Evolutionary conservation across 1,139 yeast genomes (phyloP).

Genomic region (Ogataea hybrid): DNA sequence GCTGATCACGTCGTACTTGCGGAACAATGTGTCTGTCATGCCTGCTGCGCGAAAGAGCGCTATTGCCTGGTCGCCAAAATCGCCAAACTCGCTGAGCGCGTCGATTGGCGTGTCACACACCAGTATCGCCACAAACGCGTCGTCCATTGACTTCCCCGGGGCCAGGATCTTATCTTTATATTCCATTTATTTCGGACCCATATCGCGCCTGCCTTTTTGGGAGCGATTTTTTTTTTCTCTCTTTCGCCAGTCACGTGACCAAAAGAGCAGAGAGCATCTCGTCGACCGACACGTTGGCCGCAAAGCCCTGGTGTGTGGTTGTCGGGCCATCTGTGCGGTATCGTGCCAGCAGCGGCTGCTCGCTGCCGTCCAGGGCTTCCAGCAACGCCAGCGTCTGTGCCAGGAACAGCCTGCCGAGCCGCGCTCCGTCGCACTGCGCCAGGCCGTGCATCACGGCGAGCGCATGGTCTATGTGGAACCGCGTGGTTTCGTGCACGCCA

Average conservation of each 20-base stretch:
- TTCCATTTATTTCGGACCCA: neutral
- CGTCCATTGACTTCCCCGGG: slow-evolving; percentile 6
- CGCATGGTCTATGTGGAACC: slow-evolving; percentile 68
- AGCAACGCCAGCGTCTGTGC: slow-evolving; percentile 3
- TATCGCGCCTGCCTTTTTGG: slow-evolving; percentile 5
- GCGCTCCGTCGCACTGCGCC: slow-evolving; percentile 34
- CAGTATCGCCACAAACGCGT: slow-evolving; percentile 39
- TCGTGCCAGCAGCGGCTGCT: neutral
- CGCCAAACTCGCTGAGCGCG: slow-evolving; percentile 40
- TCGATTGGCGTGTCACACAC: slow-evolving; percentile 45
- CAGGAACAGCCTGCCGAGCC: neutral
- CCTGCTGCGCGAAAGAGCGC: slow-evolving; percentile 31
- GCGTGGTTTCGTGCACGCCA: slow-evolving; percentile 73
- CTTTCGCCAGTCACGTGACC: slow-evolving; percentile 1
- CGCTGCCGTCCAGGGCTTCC: slow-evolving; percentile 1
- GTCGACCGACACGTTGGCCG: slow-evolving; percentile 10
- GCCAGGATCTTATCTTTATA: neutral
- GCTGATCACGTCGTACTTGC: slow-evolving; percentile 46
- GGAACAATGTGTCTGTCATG: slow-evolving; percentile 25
- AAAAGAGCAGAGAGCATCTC: slow-evolving; percentile 11
- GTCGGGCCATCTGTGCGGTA: neutral
- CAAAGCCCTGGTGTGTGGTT: neutral
- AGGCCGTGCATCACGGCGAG: slow-evolving; percentile 59
- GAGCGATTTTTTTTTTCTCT: neutral
- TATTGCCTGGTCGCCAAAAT: slow-evolving; percentile 50